A percentile compares a stretch with the other conserved stretches of the same genome.
Conservation (phyloP, 2,329 filamentous ascomycete genomes). For the Sclerotinia trifoliorum region DNA sequence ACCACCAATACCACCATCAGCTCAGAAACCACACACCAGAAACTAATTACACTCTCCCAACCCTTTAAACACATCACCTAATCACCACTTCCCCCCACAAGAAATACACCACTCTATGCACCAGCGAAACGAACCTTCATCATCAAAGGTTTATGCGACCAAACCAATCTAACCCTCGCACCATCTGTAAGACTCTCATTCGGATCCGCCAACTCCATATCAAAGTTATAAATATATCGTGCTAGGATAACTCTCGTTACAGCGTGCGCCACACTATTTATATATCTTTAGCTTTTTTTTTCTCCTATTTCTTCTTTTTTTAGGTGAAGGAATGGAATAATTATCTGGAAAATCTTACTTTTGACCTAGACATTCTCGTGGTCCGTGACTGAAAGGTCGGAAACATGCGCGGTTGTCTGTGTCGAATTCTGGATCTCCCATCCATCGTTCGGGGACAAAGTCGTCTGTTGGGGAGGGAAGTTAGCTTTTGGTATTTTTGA, state of each 20-base stretch:
- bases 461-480: slow-evolving; percentile 35
- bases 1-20: too few species aligned
- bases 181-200: not conserved
- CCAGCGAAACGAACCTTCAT: not conserved
- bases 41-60: too few species aligned
- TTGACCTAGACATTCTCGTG: slow-evolving; percentile 29
- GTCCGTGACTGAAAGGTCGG: slow-evolving; percentile 28
- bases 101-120: too few species aligned
- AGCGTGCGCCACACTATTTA: not conserved
- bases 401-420: not conserved
- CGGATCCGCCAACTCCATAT: not conserved
- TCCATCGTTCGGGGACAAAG: slow-evolving; percentile 51
- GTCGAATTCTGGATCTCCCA: slow-evolving; percentile 43
- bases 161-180: not conserved
- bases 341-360: not conserved
- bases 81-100: too few species aligned
- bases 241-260: not conserved
- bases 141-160: slow-evolving; percentile 3
- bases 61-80: too few species aligned
- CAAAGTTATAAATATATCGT: not conserved
- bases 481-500: not conserved
- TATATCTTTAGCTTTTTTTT: not conserved
- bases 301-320: not conserved
- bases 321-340: not conserved
- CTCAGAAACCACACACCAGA: too few species aligned